These are phyloP conservation scores for Schizopora paradoxa DNA, from an alignment of 1,284 basidiomycete species.

Conservation along the genomic window DNA sequence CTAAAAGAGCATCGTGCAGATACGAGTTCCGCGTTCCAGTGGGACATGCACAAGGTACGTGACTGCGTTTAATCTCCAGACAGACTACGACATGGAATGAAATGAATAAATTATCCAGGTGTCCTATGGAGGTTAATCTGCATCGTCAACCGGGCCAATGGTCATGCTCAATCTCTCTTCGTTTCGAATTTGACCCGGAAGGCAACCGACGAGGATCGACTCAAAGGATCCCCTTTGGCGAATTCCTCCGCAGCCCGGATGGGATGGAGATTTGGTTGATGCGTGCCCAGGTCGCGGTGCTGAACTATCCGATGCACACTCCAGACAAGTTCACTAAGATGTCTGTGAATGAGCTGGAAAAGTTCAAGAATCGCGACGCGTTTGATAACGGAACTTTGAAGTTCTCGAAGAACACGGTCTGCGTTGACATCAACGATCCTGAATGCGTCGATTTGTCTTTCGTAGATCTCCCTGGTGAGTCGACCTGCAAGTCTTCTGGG, in stretches of 20 bases:
- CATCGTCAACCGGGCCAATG: slow-evolving; percentile 24
- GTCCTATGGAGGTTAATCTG: slow-evolving; percentile 26
- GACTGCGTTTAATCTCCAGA: background rate
- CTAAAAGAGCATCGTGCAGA: too few relatives aligned
- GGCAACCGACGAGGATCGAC: slow-evolving; percentile 9
- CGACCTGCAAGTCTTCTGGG: background rate
- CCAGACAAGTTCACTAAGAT: slow-evolving; percentile 17
- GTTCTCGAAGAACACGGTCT: slow-evolving; percentile 27
- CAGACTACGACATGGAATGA: too few relatives aligned
- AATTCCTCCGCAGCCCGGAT: slow-evolving; percentile 15
- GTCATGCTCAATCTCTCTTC: slow-evolving; percentile 32
- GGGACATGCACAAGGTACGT: slow-evolving; percentile 26
- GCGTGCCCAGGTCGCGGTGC: slow-evolving; percentile 28
- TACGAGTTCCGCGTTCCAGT: slow-evolving; percentile 23
- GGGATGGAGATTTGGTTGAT: slow-evolving; percentile 28
- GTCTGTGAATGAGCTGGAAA: slow-evolving; percentile 20
- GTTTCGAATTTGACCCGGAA: slow-evolving; percentile 21
- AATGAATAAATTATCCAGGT: too few relatives aligned
- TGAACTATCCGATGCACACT: slow-evolving; percentile 22
- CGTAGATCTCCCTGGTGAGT: slow-evolving; percentile 45
- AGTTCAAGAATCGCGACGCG: slow-evolving; percentile 11
- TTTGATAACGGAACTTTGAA: slow-evolving; percentile 15
- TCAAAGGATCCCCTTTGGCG: slow-evolving; percentile 21
- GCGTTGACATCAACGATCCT: slow-evolving; percentile 30
- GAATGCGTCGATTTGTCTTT: slow-evolving; percentile 44